Conservation (phyloP, 768 basidiomycete species). For the Collybiopsis confluens region DNA sequence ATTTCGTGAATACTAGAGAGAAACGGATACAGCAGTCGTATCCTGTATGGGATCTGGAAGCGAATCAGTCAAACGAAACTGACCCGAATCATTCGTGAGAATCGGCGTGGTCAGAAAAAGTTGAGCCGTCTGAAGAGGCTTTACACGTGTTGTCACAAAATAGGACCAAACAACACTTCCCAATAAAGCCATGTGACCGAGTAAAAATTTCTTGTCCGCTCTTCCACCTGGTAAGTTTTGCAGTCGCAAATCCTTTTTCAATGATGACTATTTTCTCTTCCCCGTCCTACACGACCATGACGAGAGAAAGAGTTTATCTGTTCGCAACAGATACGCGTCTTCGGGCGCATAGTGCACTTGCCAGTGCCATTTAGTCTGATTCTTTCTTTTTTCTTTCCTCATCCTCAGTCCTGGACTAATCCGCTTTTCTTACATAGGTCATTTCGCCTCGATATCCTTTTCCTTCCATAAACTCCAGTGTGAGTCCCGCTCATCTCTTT, state of each 20-base stretch:
- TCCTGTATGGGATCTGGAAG: neutral
- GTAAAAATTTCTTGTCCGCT: neutral
- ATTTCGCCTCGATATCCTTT: too few species aligned
- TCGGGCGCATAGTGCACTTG: conserved; percentile 73
- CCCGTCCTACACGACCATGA: conserved; percentile 89
- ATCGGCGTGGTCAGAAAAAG: neutral
- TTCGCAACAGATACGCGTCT: conserved; percentile 71
- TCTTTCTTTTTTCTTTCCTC: conserved; percentile 12
- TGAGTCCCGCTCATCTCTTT: neutral
- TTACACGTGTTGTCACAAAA: too few species aligned
- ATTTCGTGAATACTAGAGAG: too few species aligned
- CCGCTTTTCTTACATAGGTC: neutral
- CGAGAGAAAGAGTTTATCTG: conserved; percentile 74
- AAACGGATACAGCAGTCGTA: too few species aligned
- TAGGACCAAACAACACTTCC: too few species aligned
- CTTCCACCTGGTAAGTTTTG: neutral
- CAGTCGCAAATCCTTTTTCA: conserved; percentile 11
- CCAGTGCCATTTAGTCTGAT: conserved; percentile 88
- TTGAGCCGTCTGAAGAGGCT: too few species aligned
- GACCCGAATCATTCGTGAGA: too few species aligned
- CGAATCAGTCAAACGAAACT: neutral
- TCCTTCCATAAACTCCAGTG: too few species aligned
- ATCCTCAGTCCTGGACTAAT: neutral
- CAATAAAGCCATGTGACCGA: neutral
- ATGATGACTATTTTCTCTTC: conserved; percentile 85